Evolutionary conservation across 495 filamentous ascomycete genomes (phyloP).

Genomic region (Penicillium pulvis): DNA sequence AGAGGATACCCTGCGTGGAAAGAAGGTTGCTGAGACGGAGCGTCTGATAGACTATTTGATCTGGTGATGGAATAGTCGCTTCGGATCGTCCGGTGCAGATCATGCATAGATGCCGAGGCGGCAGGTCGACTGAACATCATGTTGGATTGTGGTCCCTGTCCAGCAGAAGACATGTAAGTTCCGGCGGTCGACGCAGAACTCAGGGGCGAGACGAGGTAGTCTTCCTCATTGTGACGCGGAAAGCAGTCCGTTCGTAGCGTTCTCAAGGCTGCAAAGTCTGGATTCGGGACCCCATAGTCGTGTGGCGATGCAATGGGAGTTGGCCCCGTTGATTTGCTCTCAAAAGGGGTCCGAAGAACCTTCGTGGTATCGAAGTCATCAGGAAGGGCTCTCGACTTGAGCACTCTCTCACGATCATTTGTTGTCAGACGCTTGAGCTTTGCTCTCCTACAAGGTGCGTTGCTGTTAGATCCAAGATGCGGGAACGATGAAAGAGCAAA

Average conservation of each 20-base stretch:
- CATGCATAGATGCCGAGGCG: slow-evolving; percentile 31
- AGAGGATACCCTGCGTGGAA: slow-evolving; percentile 38
- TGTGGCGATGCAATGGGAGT: slow-evolving; percentile 38
- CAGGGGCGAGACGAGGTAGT: slow-evolving; percentile 47
- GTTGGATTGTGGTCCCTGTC: slow-evolving; percentile 26
- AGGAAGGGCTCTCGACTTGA: slow-evolving; percentile 88
- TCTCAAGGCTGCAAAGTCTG: slow-evolving; percentile 26
- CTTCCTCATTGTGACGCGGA: slow-evolving; percentile 42
- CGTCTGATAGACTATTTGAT: slow-evolving; percentile 48
- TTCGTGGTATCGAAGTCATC: slow-evolving; percentile 92
- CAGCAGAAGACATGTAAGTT: slow-evolving; percentile 43
- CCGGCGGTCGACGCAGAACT: slow-evolving; percentile 46
- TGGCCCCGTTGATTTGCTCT: slow-evolving; percentile 35
- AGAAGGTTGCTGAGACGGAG: slow-evolving; percentile 29
- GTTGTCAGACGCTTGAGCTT: slow-evolving; percentile 93
- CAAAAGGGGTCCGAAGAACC: slow-evolving; percentile 77
- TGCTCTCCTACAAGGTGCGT: slow-evolving; percentile 63
- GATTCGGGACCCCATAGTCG: slow-evolving; percentile 20
- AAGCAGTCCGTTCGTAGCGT: slow-evolving; percentile 42
- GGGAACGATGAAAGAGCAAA: not conserved
- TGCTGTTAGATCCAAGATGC: slow-evolving; percentile 24
- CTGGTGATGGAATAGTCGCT: slow-evolving; percentile 38
- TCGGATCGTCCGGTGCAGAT: slow-evolving; percentile 39
- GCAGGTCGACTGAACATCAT: slow-evolving; percentile 35
- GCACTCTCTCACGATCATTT: slow-evolving; percentile 91